Evolutionary conservation across 2,329 filamentous ascomycete species (phyloP), one percentile per base, ranked within the genome.

Genomic region (Dothiorella sarmentorum): DNA sequence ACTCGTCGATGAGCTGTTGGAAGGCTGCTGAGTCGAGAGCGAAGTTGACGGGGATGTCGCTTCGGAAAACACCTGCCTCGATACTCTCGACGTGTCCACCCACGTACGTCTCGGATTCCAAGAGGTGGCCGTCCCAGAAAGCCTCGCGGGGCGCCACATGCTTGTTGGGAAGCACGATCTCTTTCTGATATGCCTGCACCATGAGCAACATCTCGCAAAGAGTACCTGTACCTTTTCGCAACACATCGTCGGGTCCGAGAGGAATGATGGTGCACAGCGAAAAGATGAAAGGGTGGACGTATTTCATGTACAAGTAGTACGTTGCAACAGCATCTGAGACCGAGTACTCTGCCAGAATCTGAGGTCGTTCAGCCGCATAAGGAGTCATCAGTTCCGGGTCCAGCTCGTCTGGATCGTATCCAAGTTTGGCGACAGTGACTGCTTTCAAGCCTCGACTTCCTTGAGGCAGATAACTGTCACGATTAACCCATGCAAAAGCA

Each of bases 281-380:
- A 81, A 99, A 99, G 72, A 99, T 94, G 78, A 99, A 99, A 3
- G 94, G 94, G 72, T 99, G 94, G n/a, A 99, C 90, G 73, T 99
- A 99, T 87, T 99, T 99, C 95, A 99, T 99, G 81, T 99, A 99
- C 62, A 99, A 79, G 70, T 99, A 99, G 72, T 99, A 99, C 0
- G 94, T 99, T 20, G 94, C 94, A 52, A 99, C 94, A 9, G 95
- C 95, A 80, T 99, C 95, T 68, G 95, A 99, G 43, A 99, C 94
- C 0, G 95, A 99, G 76, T 99, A 99, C 69, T 99, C 94, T 7
- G 94, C 93, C 53, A 99, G 80, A 0, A 91, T 96, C 71, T 99
- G 94, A 0, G 94, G 94, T 64, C 91, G 83, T 75, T 99, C 94
- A 61, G 80, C 85, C 15, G 94, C 94, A 65, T 87, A 69, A 4